These are phyloP conservation scores for Ensete glaucum DNA, from an alignment of 176 grass and related monocot genomes.

Conservation along the genomic window DNA sequence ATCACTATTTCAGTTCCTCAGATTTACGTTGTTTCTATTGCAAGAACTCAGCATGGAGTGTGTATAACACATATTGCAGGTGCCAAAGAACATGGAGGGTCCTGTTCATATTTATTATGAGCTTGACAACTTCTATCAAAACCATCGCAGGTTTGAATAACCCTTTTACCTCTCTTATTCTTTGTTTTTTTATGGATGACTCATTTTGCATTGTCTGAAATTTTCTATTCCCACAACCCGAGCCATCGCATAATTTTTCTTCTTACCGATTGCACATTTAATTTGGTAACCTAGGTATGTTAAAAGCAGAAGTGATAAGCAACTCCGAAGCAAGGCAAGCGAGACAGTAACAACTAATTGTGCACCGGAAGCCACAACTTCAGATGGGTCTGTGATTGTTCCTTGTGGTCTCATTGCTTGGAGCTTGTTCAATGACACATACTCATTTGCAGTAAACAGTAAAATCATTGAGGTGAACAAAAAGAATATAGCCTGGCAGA, in stretches of 20 bases:
- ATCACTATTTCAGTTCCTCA: slow-evolving; percentile 9
- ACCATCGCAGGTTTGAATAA: slow-evolving; percentile 63
- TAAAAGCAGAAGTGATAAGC: slow-evolving; percentile 78
- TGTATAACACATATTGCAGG: slow-evolving; percentile 36
- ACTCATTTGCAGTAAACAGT: slow-evolving; percentile 40
- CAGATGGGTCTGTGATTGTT: slow-evolving; percentile 50
- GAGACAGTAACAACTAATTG: slow-evolving; percentile 44
- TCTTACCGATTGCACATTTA: not conserved
- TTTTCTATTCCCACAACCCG: not conserved
- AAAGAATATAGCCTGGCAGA: slow-evolving; percentile 80
- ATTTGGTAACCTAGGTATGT: slow-evolving; percentile 44
- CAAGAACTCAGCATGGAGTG: slow-evolving; percentile 1
- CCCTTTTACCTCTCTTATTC: not conserved
- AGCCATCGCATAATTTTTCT: not conserved
- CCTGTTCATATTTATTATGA: slow-evolving; percentile 79
- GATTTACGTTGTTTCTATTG: slow-evolving; percentile 7
- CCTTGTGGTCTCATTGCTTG: slow-evolving; percentile 91
- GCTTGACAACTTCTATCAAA: slow-evolving; percentile 84
- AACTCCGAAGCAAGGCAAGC: slow-evolving; percentile 33
- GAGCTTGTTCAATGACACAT: slow-evolving; percentile 93
- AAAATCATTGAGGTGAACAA: slow-evolving; percentile 54
- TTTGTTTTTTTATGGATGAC: not conserved
- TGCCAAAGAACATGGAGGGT: slow-evolving; percentile 61
- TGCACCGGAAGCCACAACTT: slow-evolving; percentile 43
- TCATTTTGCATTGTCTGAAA: not conserved